These are phyloP conservation scores for Trichoderma asperelloides DNA, from an alignment of 495 filamentous ascomycete species.

Conservation along the genomic window DNA sequence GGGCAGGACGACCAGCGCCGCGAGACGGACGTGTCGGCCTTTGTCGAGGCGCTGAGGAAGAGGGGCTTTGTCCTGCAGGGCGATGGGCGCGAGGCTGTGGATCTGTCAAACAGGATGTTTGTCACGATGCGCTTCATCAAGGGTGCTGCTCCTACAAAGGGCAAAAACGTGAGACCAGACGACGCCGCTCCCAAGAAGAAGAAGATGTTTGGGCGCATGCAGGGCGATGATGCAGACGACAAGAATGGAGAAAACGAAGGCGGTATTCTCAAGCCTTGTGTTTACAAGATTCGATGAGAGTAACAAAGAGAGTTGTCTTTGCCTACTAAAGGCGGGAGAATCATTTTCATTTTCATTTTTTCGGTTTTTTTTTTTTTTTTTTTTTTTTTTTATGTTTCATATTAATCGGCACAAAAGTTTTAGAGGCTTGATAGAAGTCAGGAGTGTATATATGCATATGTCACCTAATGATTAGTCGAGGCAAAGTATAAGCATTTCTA, in stretches of 20 bases:
- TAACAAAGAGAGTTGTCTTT: no score
- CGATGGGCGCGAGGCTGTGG: constrained; percentile 45
- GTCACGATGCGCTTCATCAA: constrained; percentile 92
- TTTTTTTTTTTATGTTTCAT: no score
- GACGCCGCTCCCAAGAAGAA: constrained; percentile 49
- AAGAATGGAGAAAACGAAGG: constrained; percentile 49
- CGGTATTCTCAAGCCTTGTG: constrained; percentile 84
- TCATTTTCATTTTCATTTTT: no score
- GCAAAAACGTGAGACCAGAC: constrained; percentile 49
- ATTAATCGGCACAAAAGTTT: neutral
- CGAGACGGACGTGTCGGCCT: constrained; percentile 80
- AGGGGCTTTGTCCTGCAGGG: constrained; percentile 71
- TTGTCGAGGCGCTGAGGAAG: constrained; percentile 69
- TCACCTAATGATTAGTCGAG: neutral
- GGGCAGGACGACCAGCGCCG: constrained; percentile 40
- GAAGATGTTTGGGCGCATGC: constrained; percentile 24
- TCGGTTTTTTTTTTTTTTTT: no score
- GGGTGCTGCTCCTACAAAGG: constrained; percentile 53
- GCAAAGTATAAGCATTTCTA: neutral
- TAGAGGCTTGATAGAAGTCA: neutral
- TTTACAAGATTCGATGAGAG: constrained; percentile 86
- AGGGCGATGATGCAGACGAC: constrained; percentile 40
- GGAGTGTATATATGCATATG: no score
- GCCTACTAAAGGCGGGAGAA: neutral
- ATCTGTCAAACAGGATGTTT: constrained; percentile 95